Percentiles rank a stretch among this genome's conserved stretches.
phyloP scores from a whole-genome alignment of 164 flowering plant genomes.

The Piper longum region DNA sequence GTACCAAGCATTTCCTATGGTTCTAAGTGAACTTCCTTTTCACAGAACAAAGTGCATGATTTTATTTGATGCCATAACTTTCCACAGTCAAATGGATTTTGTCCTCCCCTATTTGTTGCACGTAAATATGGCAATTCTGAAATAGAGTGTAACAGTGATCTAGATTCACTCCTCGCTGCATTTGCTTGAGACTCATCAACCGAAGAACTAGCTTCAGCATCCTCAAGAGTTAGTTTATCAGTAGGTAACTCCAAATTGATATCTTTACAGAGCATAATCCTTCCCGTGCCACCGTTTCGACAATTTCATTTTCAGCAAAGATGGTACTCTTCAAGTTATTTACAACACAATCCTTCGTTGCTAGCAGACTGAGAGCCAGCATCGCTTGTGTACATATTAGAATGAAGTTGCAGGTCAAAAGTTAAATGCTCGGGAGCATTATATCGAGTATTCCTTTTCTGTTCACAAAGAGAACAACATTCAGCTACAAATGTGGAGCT shows the following conservation, averaged over 20 bases:
- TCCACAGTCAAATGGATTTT: not conserved
- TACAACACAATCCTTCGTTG: slow-evolving; percentile 2
- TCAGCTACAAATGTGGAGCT: not conserved
- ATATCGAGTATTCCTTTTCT: slow-evolving; percentile 2
- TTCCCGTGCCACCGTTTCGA: not conserved
- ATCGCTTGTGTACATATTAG: slow-evolving; percentile 16
- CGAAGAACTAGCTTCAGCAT: not conserved
- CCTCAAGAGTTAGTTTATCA: not conserved
- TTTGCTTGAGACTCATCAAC: not conserved
- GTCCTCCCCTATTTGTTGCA: not conserved
- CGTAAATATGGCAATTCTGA: not conserved
- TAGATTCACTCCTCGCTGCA: not conserved
- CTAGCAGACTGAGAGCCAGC: too few relatives aligned
- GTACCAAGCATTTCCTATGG: not conserved
- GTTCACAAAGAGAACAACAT: not conserved
- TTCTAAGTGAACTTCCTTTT: not conserved
- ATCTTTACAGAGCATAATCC: not conserved
- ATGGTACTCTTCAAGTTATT: slow-evolving; percentile 5
- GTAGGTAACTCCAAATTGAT: not conserved
- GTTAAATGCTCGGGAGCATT: slow-evolving; percentile 3
- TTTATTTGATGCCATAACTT: not conserved
- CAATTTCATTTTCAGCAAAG: not conserved
- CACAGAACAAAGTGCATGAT: not conserved
- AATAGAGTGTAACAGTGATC: not conserved
- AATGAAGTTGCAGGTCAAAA: slow-evolving; percentile 25